These are phyloP conservation scores for Anthracocystis panici-leucophaei DNA, from an alignment of 1,284 basidiomycete species.

Conservation along the genomic window DNA sequence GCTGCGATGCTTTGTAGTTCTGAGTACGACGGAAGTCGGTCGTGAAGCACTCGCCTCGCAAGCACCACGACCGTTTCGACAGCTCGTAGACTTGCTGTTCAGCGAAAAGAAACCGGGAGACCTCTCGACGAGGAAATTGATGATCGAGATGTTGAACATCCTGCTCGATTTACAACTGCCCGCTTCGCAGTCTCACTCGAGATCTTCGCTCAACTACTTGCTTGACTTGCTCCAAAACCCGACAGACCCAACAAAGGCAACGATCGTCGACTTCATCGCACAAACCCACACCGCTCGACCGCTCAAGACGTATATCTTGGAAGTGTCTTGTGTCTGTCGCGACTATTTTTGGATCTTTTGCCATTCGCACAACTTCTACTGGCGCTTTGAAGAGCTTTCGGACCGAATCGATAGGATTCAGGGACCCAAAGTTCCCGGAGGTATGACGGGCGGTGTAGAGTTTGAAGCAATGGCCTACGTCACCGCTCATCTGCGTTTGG, in stretches of 20 bases:
- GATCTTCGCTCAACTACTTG: conserved; percentile 52
- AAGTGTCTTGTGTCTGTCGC: conserved; percentile 87
- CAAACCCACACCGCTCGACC: conserved; percentile 83
- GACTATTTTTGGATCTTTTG: conserved; percentile 99
- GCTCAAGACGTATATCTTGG: conserved; percentile 90
- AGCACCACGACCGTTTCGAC: conserved; percentile 85
- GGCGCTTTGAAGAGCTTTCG: conserved; percentile 84
- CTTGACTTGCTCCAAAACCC: conserved; percentile 61
- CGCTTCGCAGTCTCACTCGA: conserved; percentile 35
- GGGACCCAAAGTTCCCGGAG: conserved; percentile 91
- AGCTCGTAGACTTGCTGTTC: conserved; percentile 85
- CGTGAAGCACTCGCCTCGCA: conserved; percentile 80
- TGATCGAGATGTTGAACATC: conserved; percentile 81
- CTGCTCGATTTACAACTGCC: conserved; percentile 60
- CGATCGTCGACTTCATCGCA: conserved; percentile 81
- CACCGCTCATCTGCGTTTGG: conserved; percentile 52
- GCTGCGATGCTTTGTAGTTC: conserved; percentile 90
- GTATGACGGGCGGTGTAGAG: conserved; percentile 98
- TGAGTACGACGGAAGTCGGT: conserved; percentile 85
- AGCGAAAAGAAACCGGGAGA: conserved; percentile 98
- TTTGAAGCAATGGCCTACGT: conserved; percentile 96
- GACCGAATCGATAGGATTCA: conserved; percentile 79
- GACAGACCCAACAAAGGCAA: conserved; percentile 40
- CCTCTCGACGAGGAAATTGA: conserved; percentile 85
- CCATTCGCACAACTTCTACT: conserved; percentile 90